These are phyloP conservation scores for Kwoniella sp. DNA, from an alignment of 768 basidiomycete species.

Conservation along the genomic window DNA sequence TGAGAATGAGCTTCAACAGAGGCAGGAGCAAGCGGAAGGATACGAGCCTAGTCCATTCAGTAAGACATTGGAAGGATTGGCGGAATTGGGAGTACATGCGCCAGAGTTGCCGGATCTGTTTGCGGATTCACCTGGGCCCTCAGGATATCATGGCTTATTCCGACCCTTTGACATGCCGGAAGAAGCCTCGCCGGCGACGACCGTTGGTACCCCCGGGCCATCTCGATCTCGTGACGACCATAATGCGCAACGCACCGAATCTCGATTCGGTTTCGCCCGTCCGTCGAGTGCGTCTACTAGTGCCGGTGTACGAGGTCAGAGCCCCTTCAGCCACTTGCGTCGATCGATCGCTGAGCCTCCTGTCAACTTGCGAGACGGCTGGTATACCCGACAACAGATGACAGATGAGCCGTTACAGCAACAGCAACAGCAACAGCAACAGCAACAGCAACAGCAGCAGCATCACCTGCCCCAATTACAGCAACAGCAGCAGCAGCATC, in stretches of 20 bases:
- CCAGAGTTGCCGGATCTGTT: conserved; percentile 35
- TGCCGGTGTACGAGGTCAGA: conserved; percentile 30
- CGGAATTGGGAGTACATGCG: conserved; percentile 42
- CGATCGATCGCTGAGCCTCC: conserved; percentile 22
- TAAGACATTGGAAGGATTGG: conserved; percentile 41
- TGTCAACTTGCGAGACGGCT: conserved; percentile 20
- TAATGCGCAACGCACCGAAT: conserved; percentile 35
- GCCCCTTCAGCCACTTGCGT: conserved; percentile 35
- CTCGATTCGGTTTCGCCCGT: conserved; percentile 50
- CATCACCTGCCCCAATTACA: neutral
- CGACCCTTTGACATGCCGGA: conserved; percentile 38
- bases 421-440: neutral
- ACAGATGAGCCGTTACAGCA: neutral
- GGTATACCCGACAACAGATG: conserved; percentile 14
- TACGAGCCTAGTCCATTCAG: conserved; percentile 42
- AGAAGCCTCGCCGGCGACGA: conserved; percentile 10
- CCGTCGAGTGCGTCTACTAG: conserved; percentile 10
- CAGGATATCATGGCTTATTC: conserved; percentile 27
- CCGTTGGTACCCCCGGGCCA: conserved; percentile 23
- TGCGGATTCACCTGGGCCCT: conserved; percentile 12
- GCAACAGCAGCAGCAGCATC: conserved; percentile 14
- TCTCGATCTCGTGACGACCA: conserved; percentile 19
- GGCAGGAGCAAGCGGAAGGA: conserved; percentile 19
- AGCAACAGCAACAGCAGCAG: neutral
- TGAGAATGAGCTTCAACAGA: conserved; percentile 20